Conservation (phyloP, 495 filamentous ascomycete species). For the Penicillium robsamsonii region DNA sequence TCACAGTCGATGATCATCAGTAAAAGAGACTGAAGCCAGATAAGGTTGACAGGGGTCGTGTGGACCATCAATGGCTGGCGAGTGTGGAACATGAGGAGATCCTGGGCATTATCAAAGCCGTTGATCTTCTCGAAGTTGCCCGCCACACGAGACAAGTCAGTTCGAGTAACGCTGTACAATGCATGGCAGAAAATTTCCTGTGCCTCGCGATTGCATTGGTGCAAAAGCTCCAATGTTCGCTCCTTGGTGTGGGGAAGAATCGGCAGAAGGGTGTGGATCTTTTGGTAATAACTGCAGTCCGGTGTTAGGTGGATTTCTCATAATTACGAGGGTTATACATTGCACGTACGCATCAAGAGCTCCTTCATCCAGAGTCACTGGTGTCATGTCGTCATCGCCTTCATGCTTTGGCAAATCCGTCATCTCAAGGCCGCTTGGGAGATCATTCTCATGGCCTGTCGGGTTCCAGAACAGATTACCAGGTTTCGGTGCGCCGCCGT, state of each 20-base stretch:
- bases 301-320: conserved; percentile 18
- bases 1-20: conserved; percentile 49
- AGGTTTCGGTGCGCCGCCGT: conserved; percentile 33
- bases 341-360: conserved; percentile 42
- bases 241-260: conserved; percentile 67
- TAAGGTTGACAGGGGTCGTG: conserved; percentile 37
- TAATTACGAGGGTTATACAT: not conserved
- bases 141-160: conserved; percentile 38
- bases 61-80: conserved; percentile 43
- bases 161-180: conserved; percentile 51
- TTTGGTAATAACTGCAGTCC: conserved; percentile 59
- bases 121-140: conserved; percentile 40
- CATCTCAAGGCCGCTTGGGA: conserved; percentile 39
- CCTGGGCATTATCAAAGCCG: conserved; percentile 44
- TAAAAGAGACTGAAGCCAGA: conserved; percentile 45
- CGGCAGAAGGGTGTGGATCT: conserved; percentile 72
- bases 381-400: conserved; percentile 41
- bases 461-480: conserved; percentile 42
- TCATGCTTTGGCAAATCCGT: conserved; percentile 37
- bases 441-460: conserved; percentile 36
- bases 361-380: conserved; percentile 44
- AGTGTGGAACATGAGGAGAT: conserved; percentile 54
- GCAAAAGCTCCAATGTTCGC: conserved; percentile 58
- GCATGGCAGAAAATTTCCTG: conserved; percentile 72
- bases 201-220: conserved; percentile 56